Base-by-base conservation (phyloP, 2,329 filamentous ascomycete genomes). In the Paecilomyces sp. region DNA sequence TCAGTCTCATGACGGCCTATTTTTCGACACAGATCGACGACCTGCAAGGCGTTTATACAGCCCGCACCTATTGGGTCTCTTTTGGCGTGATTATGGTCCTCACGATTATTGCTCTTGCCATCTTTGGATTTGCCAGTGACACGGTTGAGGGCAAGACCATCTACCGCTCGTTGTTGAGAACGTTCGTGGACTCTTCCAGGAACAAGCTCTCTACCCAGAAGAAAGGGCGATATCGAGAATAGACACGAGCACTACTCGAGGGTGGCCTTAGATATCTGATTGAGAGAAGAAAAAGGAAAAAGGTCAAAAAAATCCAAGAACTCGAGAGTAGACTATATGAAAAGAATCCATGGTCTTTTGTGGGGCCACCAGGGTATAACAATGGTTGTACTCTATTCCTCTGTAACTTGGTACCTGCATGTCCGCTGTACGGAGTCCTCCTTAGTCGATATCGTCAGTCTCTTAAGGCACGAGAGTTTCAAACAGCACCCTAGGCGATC, bases 1-100 rank as follows among this genome's bases (percentile, higher is more conserved):
- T 91, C 61, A 88, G 83, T 64, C 81, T 91, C 55, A 86, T 91
- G 84, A 90, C 88, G 3, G 85, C 80, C 33, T 92, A 91, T 72
- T 92, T 91, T 71, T 87, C 85, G 5, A 82, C 87, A 1, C 82
- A 89, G 69, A 83, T 91, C 56, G 73, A 77, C 7, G 81, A 83
- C 3, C 75, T 86, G 9, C 79, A 83, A 55, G 70, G 72, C 7
- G 73, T 76, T n/a, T 91, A 89, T 72, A 84, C 83, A 0, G 74
- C 81, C 13, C 80, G 72, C 59, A 82, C 85, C 52, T 92, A 89
- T 70, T 91, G 88, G 88, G 77, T 83, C 56, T 76, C 81, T 30
- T 91, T 92, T 74, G 83, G 79, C 0, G 81, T 87, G 33, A 82
- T 90, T 15, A 80, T 88, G 56, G 78, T 79, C 13, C 62, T 87